phyloP scores from a whole-genome alignment of 495 filamentous ascomycete genomes.

The Talaromyces nanjingensis region DNA sequence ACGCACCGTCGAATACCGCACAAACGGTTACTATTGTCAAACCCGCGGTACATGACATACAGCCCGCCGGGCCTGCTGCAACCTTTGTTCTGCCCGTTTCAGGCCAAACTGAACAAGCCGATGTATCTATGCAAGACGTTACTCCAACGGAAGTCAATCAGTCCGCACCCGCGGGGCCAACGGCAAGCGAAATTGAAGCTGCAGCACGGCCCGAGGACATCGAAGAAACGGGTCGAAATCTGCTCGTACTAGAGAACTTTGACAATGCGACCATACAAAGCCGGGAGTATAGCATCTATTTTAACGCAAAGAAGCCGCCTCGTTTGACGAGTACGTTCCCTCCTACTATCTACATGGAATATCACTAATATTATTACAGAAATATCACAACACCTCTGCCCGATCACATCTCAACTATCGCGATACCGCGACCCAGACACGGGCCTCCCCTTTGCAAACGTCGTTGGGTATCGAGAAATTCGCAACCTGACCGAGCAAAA shows the following conservation, averaged over 20 bases:
- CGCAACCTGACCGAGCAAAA: slow-evolving; percentile 48
- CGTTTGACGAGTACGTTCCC: slow-evolving; percentile 39
- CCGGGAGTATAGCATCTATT: slow-evolving; percentile 43
- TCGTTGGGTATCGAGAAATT: slow-evolving; percentile 68
- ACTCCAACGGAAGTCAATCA: slow-evolving; percentile 13
- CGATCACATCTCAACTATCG: slow-evolving; percentile 73
- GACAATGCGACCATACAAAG: slow-evolving; percentile 44
- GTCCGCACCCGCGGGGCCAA: slow-evolving; percentile 2
- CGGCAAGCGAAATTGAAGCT: not conserved
- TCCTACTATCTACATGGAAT: slow-evolving; percentile 9
- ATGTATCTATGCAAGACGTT: not conserved
- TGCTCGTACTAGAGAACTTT: slow-evolving; percentile 50
- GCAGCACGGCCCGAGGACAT: slow-evolving; percentile 33
- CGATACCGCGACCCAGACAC: slow-evolving; percentile 72
- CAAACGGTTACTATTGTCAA: not conserved
- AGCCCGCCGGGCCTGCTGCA: not conserved
- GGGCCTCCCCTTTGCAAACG: slow-evolving; percentile 65
- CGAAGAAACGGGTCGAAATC: slow-evolving; percentile 42
- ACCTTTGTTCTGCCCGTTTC: not conserved
- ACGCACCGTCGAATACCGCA: not conserved
- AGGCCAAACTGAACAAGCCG: slow-evolving; percentile 4
- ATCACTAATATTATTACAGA: slow-evolving; percentile 23
- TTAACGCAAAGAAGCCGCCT: slow-evolving; percentile 45
- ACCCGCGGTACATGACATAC: not conserved
- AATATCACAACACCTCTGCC: slow-evolving; percentile 54